These are phyloP conservation scores for Quercus alba DNA, from an alignment of 306 rosid genomes.

Conservation along the genomic window DNA sequence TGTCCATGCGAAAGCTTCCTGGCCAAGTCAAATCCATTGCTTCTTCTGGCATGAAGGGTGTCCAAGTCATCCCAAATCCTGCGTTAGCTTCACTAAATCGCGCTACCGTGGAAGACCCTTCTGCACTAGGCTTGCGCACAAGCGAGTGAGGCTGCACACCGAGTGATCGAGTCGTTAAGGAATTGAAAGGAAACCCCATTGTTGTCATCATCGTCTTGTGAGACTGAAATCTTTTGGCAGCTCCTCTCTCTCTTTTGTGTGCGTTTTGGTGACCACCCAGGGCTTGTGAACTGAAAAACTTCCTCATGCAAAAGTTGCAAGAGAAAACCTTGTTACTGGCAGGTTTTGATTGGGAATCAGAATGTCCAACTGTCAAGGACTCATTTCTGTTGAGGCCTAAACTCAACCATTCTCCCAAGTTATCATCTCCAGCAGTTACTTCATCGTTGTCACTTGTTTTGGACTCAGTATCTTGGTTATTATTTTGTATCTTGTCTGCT, in stretches of 20 bases:
- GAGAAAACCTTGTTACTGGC: constrained; percentile 45
- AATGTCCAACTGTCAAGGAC: constrained; percentile 1
- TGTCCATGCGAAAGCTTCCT: constrained; percentile 51
- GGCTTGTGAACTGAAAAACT: constrained; percentile 71
- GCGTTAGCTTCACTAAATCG: constrained; percentile 24
- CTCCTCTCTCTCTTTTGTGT: constrained; percentile 75
- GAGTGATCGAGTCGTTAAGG: constrained; percentile 37
- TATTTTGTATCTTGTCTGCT: constrained; percentile 13
- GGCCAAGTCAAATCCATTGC: constrained; percentile 51
- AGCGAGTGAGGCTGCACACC: constrained; percentile 62
- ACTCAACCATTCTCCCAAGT: constrained; percentile 65
- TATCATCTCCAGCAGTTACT: constrained; percentile 9
- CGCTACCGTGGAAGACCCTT: constrained; percentile 36
- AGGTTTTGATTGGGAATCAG: constrained; percentile 33
- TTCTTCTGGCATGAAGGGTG: constrained; percentile 46
- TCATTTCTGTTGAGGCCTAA: constrained; percentile 40
- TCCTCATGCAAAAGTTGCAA: constrained; percentile 75
- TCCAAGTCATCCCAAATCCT: constrained; percentile 37
- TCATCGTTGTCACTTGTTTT: constrained; percentile 7
- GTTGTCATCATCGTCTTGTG: constrained; percentile 39
- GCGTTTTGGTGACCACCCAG: constrained; percentile 87
- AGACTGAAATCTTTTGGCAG: constrained; percentile 51
- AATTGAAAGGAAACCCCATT: constrained; percentile 33
- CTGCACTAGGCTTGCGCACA: constrained; percentile 45
- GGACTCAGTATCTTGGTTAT: constrained; percentile 18